Base-by-base conservation (phyloP, 805 yeast species). In the Starmerella vaccinii region DNA sequence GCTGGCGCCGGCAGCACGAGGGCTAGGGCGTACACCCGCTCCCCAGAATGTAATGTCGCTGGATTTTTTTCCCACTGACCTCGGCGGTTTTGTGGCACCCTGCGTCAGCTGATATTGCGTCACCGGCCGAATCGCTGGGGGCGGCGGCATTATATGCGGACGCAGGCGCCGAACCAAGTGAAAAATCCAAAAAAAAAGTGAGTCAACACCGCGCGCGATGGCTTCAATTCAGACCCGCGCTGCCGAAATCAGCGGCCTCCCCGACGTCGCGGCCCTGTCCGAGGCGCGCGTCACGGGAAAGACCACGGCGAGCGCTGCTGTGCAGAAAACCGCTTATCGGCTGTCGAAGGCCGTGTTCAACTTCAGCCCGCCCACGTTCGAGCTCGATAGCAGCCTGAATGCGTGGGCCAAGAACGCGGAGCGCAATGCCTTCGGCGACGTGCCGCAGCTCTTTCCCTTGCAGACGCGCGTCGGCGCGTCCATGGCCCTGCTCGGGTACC, bases 381-480 rank as follows among this genome's bases (percentile, higher is more conserved):
- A 77, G 43, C 68, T 85, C 46, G 86, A 82, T 64, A 64, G 71
- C n/a, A 73, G 77, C 44, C 63, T 82, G 55, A 71, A 71, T 54
- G 65, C 74, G 47, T 87, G 95, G 95, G 65, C 71, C 45, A 71
- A 71, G 61, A 74, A 76, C 60, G 61, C 64, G 35, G 30, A 32
- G 21, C 34, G 27, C 35, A 82, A 82, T 62, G 70, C 77, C 13
- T 62, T 66, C 42, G 80, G 80, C 22, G 67, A 65, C n/a, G 77
- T 80, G 49, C 92, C 94, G 24, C 71, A 71, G 49, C 66, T 82
- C 58, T 71, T 78, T 62, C 69, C 61, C 47, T 59, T 66, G 48
- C 87, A 88, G 62, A 76, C 85, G 50, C 79, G 95, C 64, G 71
- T 82, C 2, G 97, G 96, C 60, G 92, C 95, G 29, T 85, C 90